Percentiles rank a stretch among this genome's conserved stretches.
Evolutionary conservation across 2,329 filamentous ascomycete species (phyloP).

Genomic region (Fusarium stilboides): DNA sequence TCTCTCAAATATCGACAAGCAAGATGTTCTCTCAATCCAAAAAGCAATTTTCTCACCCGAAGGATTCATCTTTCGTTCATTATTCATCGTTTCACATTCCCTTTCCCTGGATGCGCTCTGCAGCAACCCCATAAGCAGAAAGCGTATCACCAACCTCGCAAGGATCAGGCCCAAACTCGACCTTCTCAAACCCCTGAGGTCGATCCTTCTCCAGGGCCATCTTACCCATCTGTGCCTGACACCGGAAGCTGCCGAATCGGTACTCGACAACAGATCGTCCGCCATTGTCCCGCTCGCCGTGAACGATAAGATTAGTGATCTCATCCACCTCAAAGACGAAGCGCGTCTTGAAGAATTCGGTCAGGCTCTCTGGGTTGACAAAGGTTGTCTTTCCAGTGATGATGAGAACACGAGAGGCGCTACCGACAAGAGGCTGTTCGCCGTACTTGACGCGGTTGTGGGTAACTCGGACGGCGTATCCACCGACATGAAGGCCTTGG

Average conservation of each 20-base stretch:
- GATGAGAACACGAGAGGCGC: constrained; percentile 65
- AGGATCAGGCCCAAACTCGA: constrained; percentile 58
- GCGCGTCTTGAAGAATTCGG: constrained; percentile 58
- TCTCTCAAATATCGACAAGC: constrained; percentile 9
- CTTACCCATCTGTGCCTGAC: constrained; percentile 67
- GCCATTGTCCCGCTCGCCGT: constrained; percentile 27
- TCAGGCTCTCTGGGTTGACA: constrained; percentile 61
- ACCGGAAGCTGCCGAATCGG: constrained; percentile 69
- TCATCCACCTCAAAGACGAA: constrained; percentile 66
- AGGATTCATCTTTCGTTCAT: neutral
- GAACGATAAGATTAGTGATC: constrained; percentile 53
- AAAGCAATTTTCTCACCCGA: neutral
- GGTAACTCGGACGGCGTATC: constrained; percentile 56
- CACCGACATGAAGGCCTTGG: constrained; percentile 56
- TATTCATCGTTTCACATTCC: constrained; percentile 45
- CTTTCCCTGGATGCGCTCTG: constrained; percentile 53
- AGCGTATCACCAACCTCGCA: constrained; percentile 56
- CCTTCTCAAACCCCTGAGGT: constrained; percentile 55
- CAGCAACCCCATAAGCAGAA: constrained; percentile 53
- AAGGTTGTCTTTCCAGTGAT: constrained; percentile 62
- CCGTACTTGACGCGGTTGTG: constrained; percentile 66
- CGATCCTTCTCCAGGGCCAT: constrained; percentile 56
- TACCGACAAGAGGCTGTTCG: constrained; percentile 49
- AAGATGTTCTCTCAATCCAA: constrained; percentile 19
- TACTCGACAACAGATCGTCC: constrained; percentile 61